Evolutionary conservation across 129 eudicot species (phyloP).

Genomic region (Escallonia herrerae): DNA sequence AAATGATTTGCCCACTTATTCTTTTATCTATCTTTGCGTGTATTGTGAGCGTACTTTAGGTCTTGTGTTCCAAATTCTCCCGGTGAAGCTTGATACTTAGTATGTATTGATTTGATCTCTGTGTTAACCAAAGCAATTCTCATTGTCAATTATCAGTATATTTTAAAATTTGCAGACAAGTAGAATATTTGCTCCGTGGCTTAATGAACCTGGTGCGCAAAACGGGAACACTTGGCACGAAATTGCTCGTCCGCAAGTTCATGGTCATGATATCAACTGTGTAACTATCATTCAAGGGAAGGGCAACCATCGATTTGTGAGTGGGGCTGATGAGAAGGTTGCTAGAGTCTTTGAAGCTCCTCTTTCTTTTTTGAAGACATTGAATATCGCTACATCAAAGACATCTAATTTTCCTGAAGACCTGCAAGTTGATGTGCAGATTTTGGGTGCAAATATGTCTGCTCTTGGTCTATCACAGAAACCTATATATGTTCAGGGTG

Average conservation of each 20-base stretch:
- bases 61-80: neutral
- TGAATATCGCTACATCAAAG: conserved; percentile 50
- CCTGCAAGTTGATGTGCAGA: conserved; percentile 55
- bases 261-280: conserved; percentile 91
- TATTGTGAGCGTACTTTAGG: neutral
- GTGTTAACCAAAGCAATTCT: no score
- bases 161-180: conserved; percentile 51
- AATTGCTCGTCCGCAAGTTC: conserved; percentile 98
- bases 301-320: conserved; percentile 81
- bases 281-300: conserved; percentile 71
- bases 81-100: neutral
- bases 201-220: conserved; percentile 22
- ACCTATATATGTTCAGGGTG: conserved; percentile 81
- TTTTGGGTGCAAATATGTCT: conserved; percentile 97
- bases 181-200: conserved; percentile 81
- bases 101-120: neutral
- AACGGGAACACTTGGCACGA: conserved; percentile 64
- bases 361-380: conserved; percentile 73
- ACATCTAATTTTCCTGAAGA: conserved; percentile 41
- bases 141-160: no score
- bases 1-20: no score
- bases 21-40: neutral
- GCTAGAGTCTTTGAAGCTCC: conserved; percentile 98
- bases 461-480: conserved; percentile 98
- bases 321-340: conserved; percentile 99